Evolutionary conservation across 164 flowering plant species (phyloP).

Genomic region (Hamamelis virginiana): DNA sequence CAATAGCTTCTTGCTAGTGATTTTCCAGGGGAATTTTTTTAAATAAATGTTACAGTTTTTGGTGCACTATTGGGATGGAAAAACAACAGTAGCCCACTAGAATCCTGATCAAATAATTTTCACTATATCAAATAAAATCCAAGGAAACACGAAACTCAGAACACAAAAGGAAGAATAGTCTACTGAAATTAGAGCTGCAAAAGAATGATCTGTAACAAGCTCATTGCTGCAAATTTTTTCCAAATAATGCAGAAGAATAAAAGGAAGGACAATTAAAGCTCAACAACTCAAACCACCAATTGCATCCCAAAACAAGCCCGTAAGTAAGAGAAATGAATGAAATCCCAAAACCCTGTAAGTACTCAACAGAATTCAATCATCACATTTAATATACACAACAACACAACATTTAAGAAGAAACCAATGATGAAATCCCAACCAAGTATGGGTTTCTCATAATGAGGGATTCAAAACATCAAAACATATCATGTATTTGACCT

Average conservation of each 20-base stretch:
- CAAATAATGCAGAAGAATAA: background rate
- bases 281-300: slow-evolving; percentile 5
- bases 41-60: too few species aligned
- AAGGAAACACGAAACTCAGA: background rate
- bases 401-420: background rate
- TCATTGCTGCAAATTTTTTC: background rate
- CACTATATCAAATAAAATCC: background rate
- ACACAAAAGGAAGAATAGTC: background rate
- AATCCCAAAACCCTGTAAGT: too few species aligned
- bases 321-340: background rate
- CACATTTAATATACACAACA: background rate
- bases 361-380: background rate
- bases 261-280: background rate
- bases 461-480: slow-evolving; percentile 7
- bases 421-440: background rate
- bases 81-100: background rate
- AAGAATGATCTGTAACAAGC: background rate
- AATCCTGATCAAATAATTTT: background rate
- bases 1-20: background rate
- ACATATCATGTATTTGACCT: slow-evolving; percentile 19
- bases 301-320: background rate
- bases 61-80: too few species aligned
- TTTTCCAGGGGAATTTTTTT: too few species aligned
- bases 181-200: background rate
- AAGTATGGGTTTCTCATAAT: background rate